These are phyloP conservation scores for Plantago rigida DNA, from an alignment of 305 asterid species.

Conservation along the genomic window DNA sequence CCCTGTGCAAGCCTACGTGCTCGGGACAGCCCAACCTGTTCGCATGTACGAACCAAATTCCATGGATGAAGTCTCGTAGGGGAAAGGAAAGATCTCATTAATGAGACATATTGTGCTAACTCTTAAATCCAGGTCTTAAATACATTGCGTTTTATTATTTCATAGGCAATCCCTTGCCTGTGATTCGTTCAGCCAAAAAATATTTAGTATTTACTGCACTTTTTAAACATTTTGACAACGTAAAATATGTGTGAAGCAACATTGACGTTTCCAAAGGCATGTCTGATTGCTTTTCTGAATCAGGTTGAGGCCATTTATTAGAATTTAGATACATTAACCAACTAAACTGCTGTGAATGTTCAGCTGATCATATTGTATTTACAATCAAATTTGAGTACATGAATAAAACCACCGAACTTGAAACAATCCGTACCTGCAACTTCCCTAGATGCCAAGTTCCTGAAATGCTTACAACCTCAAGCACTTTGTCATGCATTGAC, in stretches of 20 bases:
- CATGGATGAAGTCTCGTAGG: constrained; percentile 11
- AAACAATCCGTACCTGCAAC: constrained; percentile 59
- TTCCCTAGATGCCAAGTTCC: constrained; percentile 97
- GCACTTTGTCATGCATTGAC: constrained; percentile 93
- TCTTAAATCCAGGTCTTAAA: constrained; percentile 16
- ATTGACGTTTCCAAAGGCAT: too few relatives aligned
- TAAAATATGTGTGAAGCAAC: background rate
- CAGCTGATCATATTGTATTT: constrained; percentile 4
- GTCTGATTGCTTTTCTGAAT: background rate
- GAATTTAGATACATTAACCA: background rate
- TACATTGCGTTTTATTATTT: background rate
- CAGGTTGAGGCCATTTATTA: constrained; percentile 11
- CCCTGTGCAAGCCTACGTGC: constrained; percentile 96
- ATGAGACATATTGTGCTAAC: background rate
- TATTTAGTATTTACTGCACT: constrained; percentile 3
- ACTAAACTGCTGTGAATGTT: constrained; percentile 9
- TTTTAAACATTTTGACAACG: background rate
- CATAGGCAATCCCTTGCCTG: background rate
- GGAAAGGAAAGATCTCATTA: background rate
- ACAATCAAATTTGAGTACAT: too few relatives aligned
- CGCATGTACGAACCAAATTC: constrained; percentile 9
- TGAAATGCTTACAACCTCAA: constrained; percentile 90
- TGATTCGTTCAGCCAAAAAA: too few relatives aligned
- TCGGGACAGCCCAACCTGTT: constrained; percentile 85
- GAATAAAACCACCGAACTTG: background rate